Evolutionary conservation across 768 basidiomycete genomes (phyloP).

Genomic region (Rhodotorula toruloides): DNA sequence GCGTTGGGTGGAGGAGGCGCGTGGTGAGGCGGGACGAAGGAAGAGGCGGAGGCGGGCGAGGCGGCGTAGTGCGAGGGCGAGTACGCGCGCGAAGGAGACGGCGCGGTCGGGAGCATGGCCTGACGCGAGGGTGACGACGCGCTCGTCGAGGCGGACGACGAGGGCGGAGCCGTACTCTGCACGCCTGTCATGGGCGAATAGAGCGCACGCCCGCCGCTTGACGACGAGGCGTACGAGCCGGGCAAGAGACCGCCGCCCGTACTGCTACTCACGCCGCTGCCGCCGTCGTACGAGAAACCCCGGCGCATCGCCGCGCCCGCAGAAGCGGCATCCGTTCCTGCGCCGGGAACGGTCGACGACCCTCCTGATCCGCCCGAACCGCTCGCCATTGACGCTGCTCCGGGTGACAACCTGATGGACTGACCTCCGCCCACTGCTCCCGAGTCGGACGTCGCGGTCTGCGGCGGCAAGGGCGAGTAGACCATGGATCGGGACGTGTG

Average conservation of each 20-base stretch:
- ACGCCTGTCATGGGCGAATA: no score
- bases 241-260: background rate
- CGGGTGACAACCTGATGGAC: background rate
- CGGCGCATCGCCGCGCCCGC: conserved; percentile 21
- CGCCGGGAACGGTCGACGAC: no score
- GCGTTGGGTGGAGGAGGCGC: background rate
- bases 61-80: conserved; percentile 28
- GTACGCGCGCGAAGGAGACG: background rate
- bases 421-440: background rate
- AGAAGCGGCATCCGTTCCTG: no score
- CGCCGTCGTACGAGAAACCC: conserved; percentile 17
- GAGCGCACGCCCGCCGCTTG: no score
- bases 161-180: no score
- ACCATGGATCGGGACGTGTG: conserved; percentile 12
- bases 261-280: background rate
- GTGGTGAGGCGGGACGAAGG: background rate
- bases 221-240: conserved; percentile 1
- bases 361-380: no score
- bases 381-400: background rate
- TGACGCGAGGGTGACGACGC: no score
- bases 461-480: conserved; percentile 23
- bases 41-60: background rate
- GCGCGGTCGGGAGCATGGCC: background rate
- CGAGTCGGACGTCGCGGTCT: background rate
- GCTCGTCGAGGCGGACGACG: no score